Conservation (phyloP, 2,329 filamentous ascomycete genomes). For the Cladosporium oxysporum region DNA sequence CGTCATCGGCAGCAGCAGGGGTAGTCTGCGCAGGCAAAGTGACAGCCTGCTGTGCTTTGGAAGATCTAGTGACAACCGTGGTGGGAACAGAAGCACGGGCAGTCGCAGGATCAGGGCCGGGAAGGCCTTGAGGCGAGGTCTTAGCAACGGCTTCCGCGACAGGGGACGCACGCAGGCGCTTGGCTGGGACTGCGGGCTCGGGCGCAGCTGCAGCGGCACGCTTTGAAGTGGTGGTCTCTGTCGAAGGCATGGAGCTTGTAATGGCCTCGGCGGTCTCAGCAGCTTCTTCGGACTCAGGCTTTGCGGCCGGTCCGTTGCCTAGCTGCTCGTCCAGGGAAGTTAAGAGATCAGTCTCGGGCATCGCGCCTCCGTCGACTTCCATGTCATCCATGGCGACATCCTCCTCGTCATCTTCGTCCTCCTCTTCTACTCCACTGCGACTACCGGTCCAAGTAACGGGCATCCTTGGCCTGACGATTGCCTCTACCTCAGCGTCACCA, state of each 20-base stretch:
- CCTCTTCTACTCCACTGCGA: conserved; percentile 11
- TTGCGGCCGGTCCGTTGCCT: background rate
- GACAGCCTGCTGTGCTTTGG: conserved; percentile 17
- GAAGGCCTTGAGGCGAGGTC: conserved; percentile 14
- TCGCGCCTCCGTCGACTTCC: conserved; percentile 13
- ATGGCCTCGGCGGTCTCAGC: conserved; percentile 9
- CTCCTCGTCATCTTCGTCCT: conserved; percentile 26
- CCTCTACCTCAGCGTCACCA: conserved; percentile 67
- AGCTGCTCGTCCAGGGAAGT: conserved; percentile 16
- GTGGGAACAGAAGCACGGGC: conserved; percentile 11
- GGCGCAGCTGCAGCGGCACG: conserved; percentile 19
- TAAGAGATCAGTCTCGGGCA: conserved; percentile 12
- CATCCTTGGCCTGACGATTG: conserved; percentile 60
- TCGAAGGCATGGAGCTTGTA: conserved; percentile 12
- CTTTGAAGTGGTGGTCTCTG: conserved; percentile 4
- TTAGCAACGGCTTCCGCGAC: conserved; percentile 18
- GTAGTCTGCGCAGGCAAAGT: conserved; percentile 12
- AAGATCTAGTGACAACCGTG: conserved; percentile 16
- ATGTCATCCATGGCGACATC: conserved; percentile 23
- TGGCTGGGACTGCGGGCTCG: conserved; percentile 20
- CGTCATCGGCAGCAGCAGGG: conserved; percentile 18
- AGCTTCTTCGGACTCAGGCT: background rate
- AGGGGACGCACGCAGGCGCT: conserved; percentile 28
- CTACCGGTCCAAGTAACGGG: conserved; percentile 41
- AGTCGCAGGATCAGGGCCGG: conserved; percentile 22